A percentile compares a stretch with the other conserved stretches of the same genome.
These are phyloP conservation scores for Chytridium lagenaria DNA, from an alignment of 371 early-diverging fungal genomes.

Conservation along the genomic window DNA sequence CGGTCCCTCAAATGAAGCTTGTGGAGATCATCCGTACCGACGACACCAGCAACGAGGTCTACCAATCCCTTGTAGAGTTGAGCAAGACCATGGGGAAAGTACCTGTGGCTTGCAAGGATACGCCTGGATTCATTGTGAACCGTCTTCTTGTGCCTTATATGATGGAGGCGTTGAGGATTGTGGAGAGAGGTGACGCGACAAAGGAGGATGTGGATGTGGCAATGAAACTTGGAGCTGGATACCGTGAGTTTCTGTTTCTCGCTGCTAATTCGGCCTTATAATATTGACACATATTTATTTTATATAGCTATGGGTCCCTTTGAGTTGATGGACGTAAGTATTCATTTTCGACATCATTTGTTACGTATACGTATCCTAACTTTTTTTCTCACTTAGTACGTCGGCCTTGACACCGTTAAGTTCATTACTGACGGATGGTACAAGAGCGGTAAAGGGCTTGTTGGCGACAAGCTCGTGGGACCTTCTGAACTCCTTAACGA, in stretches of 20 bases:
- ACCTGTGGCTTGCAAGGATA: conserved; percentile 94
- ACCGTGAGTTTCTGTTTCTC: conserved; percentile 57
- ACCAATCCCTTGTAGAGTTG: conserved; percentile 68
- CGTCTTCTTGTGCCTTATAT: conserved; percentile 95
- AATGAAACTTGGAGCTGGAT: conserved; percentile 98
- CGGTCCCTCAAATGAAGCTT: conserved; percentile 96
- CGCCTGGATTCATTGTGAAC: conserved; percentile 98
- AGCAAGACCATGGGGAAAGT: conserved; percentile 80
- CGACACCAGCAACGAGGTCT: conserved; percentile 66
- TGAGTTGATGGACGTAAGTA: conserved; percentile 85
- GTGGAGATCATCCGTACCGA: conserved; percentile 89
- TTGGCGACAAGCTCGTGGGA: conserved; percentile 74
- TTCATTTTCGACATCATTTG: neutral
- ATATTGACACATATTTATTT: neutral
- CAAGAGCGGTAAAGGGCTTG: conserved; percentile 69
- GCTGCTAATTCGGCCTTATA: neutral
- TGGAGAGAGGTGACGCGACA: conserved; percentile 90
- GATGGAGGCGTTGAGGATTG: conserved; percentile 89
- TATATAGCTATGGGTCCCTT: conserved; percentile 95
- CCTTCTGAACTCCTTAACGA: conserved; percentile 74
- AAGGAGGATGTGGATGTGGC: conserved; percentile 91
- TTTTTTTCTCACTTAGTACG: conserved; percentile 65
- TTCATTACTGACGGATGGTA: conserved; percentile 88
- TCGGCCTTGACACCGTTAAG: conserved; percentile 95
- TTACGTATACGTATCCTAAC: neutral